These are phyloP conservation scores for Microsporum canis DNA, from an alignment of 2,329 filamentous ascomycete species.

Conservation along the genomic window DNA sequence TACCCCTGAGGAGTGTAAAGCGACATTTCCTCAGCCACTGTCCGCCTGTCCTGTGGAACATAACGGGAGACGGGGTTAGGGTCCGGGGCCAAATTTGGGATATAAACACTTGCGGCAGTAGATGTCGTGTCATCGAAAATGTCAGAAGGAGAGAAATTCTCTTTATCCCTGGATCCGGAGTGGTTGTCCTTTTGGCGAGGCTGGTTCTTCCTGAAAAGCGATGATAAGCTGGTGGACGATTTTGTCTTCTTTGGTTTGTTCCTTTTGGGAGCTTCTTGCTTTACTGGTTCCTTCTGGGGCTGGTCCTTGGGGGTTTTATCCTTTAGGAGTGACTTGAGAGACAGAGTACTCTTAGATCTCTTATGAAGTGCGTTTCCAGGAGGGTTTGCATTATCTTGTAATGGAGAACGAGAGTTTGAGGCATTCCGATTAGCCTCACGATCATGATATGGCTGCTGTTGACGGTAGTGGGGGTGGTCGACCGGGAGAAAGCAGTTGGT, in stretches of 20 bases:
- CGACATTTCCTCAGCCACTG: conserved; percentile 44
- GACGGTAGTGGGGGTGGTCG: conserved; percentile 37
- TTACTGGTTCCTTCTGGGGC: conserved; percentile 23
- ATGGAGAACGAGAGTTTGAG: conserved; percentile 19
- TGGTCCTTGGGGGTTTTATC: conserved; percentile 38
- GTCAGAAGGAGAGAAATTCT: conserved; percentile 59
- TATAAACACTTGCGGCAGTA: conserved; percentile 2
- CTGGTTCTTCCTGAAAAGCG: conserved; percentile 61
- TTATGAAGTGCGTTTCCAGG: conserved; percentile 36
- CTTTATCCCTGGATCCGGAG: conserved; percentile 51
- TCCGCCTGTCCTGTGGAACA: conserved; percentile 35
- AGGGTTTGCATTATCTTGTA: conserved; percentile 20
- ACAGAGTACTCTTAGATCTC: conserved; percentile 45
- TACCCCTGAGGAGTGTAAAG: conserved; percentile 50
- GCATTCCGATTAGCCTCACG: conserved; percentile 18
- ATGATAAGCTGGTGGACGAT: conserved; percentile 70
- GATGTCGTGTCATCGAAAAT: conserved; percentile 5
- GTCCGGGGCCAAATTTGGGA: conserved; percentile 11
- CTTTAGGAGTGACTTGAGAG: conserved; percentile 38
- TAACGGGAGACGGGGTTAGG: conserved; percentile 29
- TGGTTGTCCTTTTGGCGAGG: conserved; percentile 54
- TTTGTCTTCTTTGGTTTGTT: conserved; percentile 58
- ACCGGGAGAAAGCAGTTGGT: conserved; percentile 38
- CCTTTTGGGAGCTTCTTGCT: conserved; percentile 25
- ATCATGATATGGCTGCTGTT: conserved; percentile 19